phyloP scores from a whole-genome alignment of 1,139 yeast species.

The Nematodospora anomalae region DNA sequence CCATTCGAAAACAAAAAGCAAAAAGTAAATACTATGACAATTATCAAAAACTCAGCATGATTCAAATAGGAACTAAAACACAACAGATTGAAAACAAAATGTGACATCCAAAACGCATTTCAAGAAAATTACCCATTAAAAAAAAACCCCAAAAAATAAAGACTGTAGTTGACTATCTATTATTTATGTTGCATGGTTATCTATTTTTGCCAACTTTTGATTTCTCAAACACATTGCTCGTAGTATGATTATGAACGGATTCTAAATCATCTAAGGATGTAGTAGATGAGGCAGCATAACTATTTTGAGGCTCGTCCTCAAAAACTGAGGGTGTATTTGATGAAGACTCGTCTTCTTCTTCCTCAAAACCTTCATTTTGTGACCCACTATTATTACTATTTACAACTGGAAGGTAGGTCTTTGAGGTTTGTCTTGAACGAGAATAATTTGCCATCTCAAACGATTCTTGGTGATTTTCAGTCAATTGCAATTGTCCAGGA shows the following conservation, averaged over 20 bases:
- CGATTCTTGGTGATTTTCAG: conserved; percentile 13
- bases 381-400: conserved; percentile 12
- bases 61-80: neutral
- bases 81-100: neutral
- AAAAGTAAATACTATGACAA: neutral
- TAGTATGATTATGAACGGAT: conserved; percentile 3
- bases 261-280: conserved; percentile 36
- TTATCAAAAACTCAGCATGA: neutral
- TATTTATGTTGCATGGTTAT: neutral
- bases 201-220: conserved; percentile 7
- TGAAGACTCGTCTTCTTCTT: conserved; percentile 30
- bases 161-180: too few species aligned
- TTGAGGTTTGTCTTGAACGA: conserved; percentile 36
- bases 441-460: conserved; percentile 31
- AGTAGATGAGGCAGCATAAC: conserved; percentile 29
- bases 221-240: neutral
- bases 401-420: conserved; percentile 20
- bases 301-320: conserved; percentile 25
- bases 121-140: neutral
- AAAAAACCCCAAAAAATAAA: too few species aligned
- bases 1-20: neutral
- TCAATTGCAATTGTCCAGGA: conserved; percentile 4
- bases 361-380: conserved; percentile 15
- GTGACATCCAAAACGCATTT: neutral
- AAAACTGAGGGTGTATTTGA: conserved; percentile 45